Base-by-base conservation (phyloP, 768 basidiomycete species). In the Sporobolomyces phaffii region DNA sequence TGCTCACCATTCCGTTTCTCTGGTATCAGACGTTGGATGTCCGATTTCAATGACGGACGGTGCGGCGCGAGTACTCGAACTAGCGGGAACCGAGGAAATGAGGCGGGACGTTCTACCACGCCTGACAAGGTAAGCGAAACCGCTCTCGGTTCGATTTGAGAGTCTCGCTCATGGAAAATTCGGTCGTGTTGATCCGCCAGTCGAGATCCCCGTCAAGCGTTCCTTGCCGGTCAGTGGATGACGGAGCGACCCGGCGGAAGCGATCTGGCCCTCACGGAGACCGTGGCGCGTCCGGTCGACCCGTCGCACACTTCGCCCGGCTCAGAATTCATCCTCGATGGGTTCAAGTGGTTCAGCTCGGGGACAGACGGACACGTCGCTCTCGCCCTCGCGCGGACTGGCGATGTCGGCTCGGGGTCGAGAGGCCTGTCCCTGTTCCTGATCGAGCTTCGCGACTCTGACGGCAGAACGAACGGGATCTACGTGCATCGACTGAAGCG, bases 1-100 rank as follows among this genome's bases (percentile, higher is more conserved):
- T 9, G 38, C 9, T 38, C 17, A 50, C 31, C 53, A 59, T 28
- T 9, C 14, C 20, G 9, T 24, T 57, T 13, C 51, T 59, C 28
- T 13, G n/a, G 4, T 14, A 18, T 10, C 36, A 61, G 58, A 62
- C 84, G 80, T 86, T 13, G 83, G 85, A 64, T 90, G 88, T 63
- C 89, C 89, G 1, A 76, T 88, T 62, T 84, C 84, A 41, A 90
- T 90, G 89, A 86, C 87, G 0, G 88, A 90, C 75, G 88, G 88
- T 0, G 81, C 82, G 41, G 87, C 88, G 11, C 80, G 88, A 81
- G 86, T 88, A 0, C 79, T 90, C 26, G 88, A 90, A 73, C 78
- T 88, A 20, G 66, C 81, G 41, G 88, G 87, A 3, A 84, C 84
- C 0, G 75, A 78, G 0, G 81, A 81, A 43, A 83, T 86, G 82